Evolutionary conservation across 1,284 basidiomycete genomes (phyloP).

Genomic region (Inonotus hispidus): DNA sequence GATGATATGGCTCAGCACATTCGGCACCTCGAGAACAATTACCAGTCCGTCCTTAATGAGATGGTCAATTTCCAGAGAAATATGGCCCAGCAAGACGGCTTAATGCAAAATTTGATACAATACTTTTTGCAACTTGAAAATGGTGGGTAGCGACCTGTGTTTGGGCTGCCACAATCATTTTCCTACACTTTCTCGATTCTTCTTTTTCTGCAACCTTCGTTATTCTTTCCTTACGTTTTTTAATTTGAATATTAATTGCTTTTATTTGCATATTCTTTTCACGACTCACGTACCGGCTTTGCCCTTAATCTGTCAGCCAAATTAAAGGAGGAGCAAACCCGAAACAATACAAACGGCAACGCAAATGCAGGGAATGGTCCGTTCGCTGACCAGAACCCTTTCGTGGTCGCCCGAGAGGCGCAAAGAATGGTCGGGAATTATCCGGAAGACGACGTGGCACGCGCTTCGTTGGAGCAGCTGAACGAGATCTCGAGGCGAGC

Average conservation of each 20-base stretch:
- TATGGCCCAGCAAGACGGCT: constrained; percentile 79
- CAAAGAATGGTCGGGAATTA: constrained; percentile 49
- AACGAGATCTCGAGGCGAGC: constrained; percentile 67
- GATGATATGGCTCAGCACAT: constrained; percentile 59
- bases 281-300: neutral
- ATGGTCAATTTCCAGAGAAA: constrained; percentile 81
- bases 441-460: constrained; percentile 50
- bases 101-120: constrained; percentile 80
- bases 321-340: constrained; percentile 23
- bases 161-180: constrained; percentile 2
- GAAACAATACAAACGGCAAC: constrained; percentile 8
- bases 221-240: constrained; percentile 5
- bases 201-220: neutral
- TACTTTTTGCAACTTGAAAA: constrained; percentile 74
- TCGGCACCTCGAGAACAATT: constrained; percentile 64
- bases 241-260: constrained; percentile 20
- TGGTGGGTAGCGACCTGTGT: constrained; percentile 34
- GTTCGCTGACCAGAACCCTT: constrained; percentile 37
- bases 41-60: constrained; percentile 74
- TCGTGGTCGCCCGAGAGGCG: constrained; percentile 54
- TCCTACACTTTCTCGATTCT: neutral
- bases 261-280: constrained; percentile 19
- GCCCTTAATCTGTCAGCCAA: constrained; percentile 21
- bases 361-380: constrained; percentile 4
- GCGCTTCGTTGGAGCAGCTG: constrained; percentile 63